These are phyloP conservation scores for Asterionellopsis glacialis DNA, from an alignment of 108 stramenopile genomes.

Conservation along the genomic window DNA sequence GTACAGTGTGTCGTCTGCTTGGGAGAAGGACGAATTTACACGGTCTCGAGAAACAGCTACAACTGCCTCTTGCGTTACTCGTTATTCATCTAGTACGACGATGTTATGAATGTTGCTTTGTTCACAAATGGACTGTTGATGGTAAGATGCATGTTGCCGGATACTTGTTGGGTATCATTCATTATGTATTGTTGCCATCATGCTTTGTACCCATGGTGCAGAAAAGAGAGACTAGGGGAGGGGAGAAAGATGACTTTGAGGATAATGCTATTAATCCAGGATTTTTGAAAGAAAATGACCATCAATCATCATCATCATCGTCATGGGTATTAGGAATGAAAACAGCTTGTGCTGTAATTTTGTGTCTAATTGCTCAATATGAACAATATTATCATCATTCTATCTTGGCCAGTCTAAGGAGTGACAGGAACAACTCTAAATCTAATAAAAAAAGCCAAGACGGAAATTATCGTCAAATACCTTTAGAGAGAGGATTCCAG, in stretches of 20 bases:
- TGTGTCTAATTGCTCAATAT: constrained; percentile 50
- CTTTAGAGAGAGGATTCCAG: constrained; percentile 52
- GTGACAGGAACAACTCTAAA: not conserved
- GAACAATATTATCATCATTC: constrained; percentile 61
- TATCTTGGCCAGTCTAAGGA: constrained; percentile 44
- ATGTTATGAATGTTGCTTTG: constrained; percentile 46
- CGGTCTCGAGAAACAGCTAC: not conserved
- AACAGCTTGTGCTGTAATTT: constrained; percentile 6
- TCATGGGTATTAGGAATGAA: not conserved
- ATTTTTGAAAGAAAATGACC: not conserved
- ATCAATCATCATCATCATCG: too few relatives aligned
- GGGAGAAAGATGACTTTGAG: not conserved
- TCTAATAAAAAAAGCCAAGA: not conserved
- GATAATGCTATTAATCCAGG: not conserved
- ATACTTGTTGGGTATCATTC: constrained; percentile 54
- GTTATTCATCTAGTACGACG: constrained; percentile 32
- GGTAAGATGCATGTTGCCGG: constrained; percentile 73
- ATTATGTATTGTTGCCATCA: constrained; percentile 64
- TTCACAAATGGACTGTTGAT: constrained; percentile 36
- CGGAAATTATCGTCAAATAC: constrained; percentile 28
- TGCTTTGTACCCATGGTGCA: constrained; percentile 26
- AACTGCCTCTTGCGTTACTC: constrained; percentile 1
- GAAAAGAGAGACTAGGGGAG: not conserved
- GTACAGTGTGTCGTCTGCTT: constrained; percentile 8
- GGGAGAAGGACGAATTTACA: not conserved